Evolutionary conservation across 441 rosid species (phyloP).

Genomic region (Gossypium davidsonii): DNA sequence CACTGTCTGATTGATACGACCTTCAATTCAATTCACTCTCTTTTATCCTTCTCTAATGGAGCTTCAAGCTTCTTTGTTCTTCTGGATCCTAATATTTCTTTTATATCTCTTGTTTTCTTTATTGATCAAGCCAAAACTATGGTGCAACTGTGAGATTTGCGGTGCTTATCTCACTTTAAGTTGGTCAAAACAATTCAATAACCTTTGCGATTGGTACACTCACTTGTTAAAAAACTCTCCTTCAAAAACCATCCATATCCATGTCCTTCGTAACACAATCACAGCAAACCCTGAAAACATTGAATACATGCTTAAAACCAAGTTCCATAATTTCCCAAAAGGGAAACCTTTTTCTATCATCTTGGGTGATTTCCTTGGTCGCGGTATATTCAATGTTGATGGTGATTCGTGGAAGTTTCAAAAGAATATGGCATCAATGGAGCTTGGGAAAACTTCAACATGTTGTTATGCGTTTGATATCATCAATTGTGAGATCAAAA

Average conservation of each 20-base stretch:
- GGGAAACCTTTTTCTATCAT: conserved; percentile 54
- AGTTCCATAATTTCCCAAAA: conserved; percentile 47
- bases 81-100: conserved; percentile 2
- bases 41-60: conserved; percentile 24
- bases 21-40: neutral
- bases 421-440: conserved; percentile 42
- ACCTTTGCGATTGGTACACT: conserved; percentile 63
- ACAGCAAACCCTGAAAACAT: conserved; percentile 62
- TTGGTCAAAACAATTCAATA: conserved; percentile 33
- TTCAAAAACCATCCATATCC: conserved; percentile 45
- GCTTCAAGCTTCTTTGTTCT: conserved; percentile 20
- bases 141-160: conserved; percentile 52
- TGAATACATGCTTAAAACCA: conserved; percentile 59
- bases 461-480: conserved; percentile 45
- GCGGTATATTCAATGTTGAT: conserved; percentile 55
- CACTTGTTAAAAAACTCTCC: conserved; percentile 49
- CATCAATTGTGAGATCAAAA: conserved; percentile 35
- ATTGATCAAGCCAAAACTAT: conserved; percentile 17
- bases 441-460: conserved; percentile 36
- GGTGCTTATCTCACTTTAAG: conserved; percentile 31
- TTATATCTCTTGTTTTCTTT: conserved; percentile 2
- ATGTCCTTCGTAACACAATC: conserved; percentile 47
- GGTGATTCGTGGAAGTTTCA: conserved; percentile 53
- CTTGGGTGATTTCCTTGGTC: conserved; percentile 49
- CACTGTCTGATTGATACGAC: neutral